phyloP scores from a whole-genome alignment of 2,329 filamentous ascomycete genomes.

The Sclerotinia sclerotiorum region DNA sequence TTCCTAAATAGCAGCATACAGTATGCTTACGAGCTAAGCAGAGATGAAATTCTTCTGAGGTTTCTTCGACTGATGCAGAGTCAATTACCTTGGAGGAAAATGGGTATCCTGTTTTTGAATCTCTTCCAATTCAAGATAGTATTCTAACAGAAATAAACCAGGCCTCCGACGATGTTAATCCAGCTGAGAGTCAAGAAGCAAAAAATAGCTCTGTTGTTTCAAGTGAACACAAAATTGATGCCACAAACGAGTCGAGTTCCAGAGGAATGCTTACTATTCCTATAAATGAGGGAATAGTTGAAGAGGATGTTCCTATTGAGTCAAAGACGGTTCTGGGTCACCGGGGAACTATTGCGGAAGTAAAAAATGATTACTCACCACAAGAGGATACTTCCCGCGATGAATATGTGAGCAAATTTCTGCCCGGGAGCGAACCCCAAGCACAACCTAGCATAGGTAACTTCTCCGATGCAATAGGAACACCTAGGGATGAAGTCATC shows the following conservation, averaged over 20 bases:
- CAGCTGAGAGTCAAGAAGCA: not conserved
- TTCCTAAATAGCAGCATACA: not conserved
- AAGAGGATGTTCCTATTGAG: no score
- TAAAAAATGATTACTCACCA: not conserved
- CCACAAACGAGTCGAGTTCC: fast-evolving
- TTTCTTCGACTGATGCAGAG: not conserved
- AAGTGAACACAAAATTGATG: not conserved
- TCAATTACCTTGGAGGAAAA: not conserved
- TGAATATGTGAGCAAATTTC: not conserved
- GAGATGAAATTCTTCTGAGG: not conserved
- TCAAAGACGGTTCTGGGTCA: not conserved
- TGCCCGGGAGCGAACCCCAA: not conserved
- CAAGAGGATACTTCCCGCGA: not conserved
- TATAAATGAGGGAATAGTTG: not conserved
- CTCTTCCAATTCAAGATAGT: not conserved
- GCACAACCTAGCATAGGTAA: not conserved
- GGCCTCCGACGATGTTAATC: not conserved
- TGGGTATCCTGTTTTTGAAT: not conserved
- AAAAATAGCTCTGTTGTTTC: not conserved
- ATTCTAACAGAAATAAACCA: not conserved
- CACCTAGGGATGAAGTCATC: not conserved
- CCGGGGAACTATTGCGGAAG: no score
- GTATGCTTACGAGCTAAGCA: not conserved
- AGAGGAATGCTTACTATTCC: not conserved
- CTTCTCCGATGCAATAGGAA: not conserved